phyloP scores from a whole-genome alignment of 331 rosid genomes.

The Cydonia oblonga region DNA sequence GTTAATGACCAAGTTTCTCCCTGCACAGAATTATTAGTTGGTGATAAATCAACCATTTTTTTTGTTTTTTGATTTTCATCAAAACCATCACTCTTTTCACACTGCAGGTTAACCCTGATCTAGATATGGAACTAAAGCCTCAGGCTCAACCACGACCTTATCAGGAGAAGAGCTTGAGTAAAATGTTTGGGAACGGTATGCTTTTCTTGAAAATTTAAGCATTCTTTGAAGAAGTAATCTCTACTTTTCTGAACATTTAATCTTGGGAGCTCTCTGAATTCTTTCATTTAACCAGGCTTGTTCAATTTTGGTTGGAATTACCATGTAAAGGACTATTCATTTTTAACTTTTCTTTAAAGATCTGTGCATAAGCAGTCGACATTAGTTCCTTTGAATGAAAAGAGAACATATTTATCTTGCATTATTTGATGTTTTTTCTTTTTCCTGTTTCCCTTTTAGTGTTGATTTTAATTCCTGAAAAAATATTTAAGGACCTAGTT shows the following conservation, averaged over 20 bases:
- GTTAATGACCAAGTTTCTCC: conserved; percentile 17
- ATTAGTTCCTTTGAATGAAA: neutral
- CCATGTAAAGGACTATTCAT: neutral
- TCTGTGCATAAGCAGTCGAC: neutral
- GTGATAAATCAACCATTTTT: neutral
- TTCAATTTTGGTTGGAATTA: neutral
- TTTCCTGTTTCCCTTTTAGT: neutral
- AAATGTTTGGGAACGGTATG: conserved; percentile 95
- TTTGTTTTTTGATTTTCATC: neutral
- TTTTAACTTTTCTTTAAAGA: neutral
- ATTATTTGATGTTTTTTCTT: neutral
- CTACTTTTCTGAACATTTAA: neutral
- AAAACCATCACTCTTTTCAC: conserved; percentile 7
- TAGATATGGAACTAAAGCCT: conserved; percentile 89
- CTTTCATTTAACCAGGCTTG: neutral
- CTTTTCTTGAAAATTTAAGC: conserved; percentile 6
- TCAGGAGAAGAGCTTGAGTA: conserved; percentile 95
- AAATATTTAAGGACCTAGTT: neutral
- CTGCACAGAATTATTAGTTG: neutral
- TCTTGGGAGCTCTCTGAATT: neutral
- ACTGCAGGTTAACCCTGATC: conserved; percentile 82
- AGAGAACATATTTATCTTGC: neutral
- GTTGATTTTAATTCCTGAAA: neutral
- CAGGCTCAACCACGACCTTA: conserved; percentile 97
- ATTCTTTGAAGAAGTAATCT: neutral